phyloP scores from a whole-genome alignment of 2,329 filamentous ascomycete species.

The Mycosphaerella sp. region DNA sequence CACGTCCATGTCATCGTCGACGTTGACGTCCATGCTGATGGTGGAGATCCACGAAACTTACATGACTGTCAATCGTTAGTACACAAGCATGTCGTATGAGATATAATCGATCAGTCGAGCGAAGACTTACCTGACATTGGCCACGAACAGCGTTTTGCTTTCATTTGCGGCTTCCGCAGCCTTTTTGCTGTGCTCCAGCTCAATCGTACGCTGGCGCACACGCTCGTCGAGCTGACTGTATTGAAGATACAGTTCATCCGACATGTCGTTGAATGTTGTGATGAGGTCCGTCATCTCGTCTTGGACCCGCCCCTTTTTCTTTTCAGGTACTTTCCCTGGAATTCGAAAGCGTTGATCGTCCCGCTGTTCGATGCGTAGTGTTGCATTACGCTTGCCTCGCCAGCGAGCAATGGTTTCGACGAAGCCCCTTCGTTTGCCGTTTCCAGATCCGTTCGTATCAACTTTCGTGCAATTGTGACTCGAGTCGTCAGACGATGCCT shows the following conservation, averaged over 20 bases:
- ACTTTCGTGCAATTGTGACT: slow-evolving; percentile 1
- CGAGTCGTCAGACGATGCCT: slow-evolving; percentile 6
- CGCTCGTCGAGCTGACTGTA: slow-evolving; percentile 79
- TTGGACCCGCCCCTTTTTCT: slow-evolving; percentile 66
- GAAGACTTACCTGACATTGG: slow-evolving; percentile 30
- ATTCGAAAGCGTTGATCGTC: slow-evolving; percentile 63
- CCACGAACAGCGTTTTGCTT: slow-evolving; percentile 55
- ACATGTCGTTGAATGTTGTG: slow-evolving; percentile 86
- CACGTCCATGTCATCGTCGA: no score
- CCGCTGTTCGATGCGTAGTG: slow-evolving; percentile 33
- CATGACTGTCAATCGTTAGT: no score
- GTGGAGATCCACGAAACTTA: no score
- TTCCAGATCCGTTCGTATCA: not conserved
- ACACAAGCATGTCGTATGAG: no score
- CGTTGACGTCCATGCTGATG: no score
- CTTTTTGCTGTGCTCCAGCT: slow-evolving; percentile 84
- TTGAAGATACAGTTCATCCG: slow-evolving; percentile 78
- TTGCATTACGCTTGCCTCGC: slow-evolving; percentile 22
- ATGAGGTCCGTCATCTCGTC: slow-evolving; percentile 83
- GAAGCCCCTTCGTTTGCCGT: slow-evolving; percentile 24
- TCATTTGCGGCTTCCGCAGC: slow-evolving; percentile 92
- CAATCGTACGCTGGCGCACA: slow-evolving; percentile 72
- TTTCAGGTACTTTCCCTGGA: slow-evolving; percentile 66
- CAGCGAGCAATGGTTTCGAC: slow-evolving; percentile 34
- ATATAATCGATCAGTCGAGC: no score